phyloP scores from a whole-genome alignment of 192 early-diverging fungal genomes.

The Mortierella alpina region DNA sequence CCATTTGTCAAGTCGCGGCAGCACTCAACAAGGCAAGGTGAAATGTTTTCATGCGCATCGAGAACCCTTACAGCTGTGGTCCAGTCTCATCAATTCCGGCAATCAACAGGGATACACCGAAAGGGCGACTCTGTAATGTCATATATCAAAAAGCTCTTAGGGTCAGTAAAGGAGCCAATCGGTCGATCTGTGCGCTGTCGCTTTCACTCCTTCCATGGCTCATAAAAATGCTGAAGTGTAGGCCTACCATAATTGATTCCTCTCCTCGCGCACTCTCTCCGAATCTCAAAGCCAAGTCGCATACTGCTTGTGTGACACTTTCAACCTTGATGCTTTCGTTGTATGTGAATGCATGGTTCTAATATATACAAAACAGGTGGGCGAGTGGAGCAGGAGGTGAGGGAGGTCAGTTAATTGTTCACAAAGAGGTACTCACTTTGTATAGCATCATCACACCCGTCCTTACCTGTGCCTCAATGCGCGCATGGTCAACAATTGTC shows the following conservation, averaged over 20 bases:
- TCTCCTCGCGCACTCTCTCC: constrained; percentile 97
- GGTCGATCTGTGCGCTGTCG: background rate
- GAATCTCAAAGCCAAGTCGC: constrained; percentile 96
- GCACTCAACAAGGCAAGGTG: background rate
- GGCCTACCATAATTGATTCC: constrained; percentile 93
- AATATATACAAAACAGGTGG: background rate
- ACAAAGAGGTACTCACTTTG: background rate
- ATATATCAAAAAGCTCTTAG: background rate
- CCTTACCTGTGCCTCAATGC: constrained; percentile 90
- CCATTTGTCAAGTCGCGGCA: background rate
- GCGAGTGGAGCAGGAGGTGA: background rate
- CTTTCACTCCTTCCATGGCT: no score
- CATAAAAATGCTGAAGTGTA: no score
- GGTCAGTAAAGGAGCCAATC: background rate
- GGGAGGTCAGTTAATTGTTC: background rate
- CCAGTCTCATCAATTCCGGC: constrained; percentile 97
- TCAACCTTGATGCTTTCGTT: constrained; percentile 96
- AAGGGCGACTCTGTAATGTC: constrained; percentile 85
- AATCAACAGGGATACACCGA: constrained; percentile 98
- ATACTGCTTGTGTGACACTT: constrained; percentile 97
- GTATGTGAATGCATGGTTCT: constrained; percentile 97
- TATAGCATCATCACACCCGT: no score
- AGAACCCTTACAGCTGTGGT: constrained; percentile 86
- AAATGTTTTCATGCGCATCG: background rate
- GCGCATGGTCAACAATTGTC: constrained; percentile 98